Conservation (phyloP, 2,329 filamentous ascomycete genomes). For the Lecanosticta acicola region DNA sequence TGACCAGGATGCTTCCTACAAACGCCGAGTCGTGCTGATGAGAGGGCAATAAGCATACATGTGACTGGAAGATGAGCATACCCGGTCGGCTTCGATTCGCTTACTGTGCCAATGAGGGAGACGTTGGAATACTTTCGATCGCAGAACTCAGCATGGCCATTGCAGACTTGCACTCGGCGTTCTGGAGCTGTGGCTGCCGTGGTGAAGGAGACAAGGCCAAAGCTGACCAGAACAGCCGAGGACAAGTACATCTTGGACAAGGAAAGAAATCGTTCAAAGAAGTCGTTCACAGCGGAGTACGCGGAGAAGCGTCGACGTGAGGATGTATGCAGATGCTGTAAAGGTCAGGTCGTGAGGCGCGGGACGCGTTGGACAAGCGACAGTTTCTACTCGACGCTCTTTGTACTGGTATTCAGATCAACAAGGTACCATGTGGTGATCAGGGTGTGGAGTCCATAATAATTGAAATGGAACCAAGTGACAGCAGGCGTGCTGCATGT, state of each 20-base stretch:
- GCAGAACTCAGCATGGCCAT: slow-evolving; percentile 54
- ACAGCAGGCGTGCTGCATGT: no score
- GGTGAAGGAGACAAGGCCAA: not conserved
- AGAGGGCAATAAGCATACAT: no score
- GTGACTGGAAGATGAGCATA: no score
- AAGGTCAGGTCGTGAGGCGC: no score
- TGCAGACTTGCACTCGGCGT: slow-evolving; percentile 40
- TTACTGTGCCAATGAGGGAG: slow-evolving; percentile 55
- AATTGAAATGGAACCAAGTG: no score
- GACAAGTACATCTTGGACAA: not conserved
- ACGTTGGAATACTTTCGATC: slow-evolving; percentile 53
- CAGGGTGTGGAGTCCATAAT: no score
- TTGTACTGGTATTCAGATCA: not conserved
- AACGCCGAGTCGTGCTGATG: slow-evolving; percentile 63
- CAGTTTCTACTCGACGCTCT: not conserved
- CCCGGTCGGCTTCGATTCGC: no score
- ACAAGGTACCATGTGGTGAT: no score
- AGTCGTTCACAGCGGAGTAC: no score
- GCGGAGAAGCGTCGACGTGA: no score
- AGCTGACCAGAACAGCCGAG: not conserved
- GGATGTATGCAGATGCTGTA: no score
- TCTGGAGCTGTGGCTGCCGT: not conserved
- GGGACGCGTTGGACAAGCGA: not conserved
- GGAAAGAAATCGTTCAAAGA: no score
- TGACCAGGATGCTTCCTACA: slow-evolving; percentile 39